These are phyloP conservation scores for Sporothrix euskadiensis DNA, from an alignment of 2,329 filamentous ascomycete species.

Conservation along the genomic window DNA sequence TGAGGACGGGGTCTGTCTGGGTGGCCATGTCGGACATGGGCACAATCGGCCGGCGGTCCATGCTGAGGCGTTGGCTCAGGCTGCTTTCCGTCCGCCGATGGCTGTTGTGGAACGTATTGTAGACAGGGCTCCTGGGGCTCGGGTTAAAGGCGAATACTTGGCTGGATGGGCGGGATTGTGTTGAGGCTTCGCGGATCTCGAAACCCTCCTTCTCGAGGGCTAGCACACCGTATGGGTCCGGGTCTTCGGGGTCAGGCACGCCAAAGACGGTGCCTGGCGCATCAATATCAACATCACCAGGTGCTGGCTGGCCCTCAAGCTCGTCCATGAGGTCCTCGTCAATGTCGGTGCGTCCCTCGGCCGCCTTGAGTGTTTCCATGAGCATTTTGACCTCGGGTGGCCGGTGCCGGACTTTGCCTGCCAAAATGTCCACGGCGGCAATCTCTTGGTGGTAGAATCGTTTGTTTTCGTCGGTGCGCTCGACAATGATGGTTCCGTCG, in stretches of 20 bases:
- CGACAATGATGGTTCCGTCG: slow-evolving; percentile 83
- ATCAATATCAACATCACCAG: slow-evolving; percentile 42
- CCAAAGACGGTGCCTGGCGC: slow-evolving; percentile 40
- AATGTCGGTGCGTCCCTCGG: slow-evolving; percentile 39
- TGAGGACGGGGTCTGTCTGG: slow-evolving; percentile 28
- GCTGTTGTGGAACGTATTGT: slow-evolving; percentile 40
- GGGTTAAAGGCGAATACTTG: slow-evolving; percentile 43
- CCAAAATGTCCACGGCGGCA: slow-evolving; percentile 50
- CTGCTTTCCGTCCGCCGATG: slow-evolving; percentile 22
- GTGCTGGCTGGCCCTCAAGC: slow-evolving; percentile 40
- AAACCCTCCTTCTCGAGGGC: slow-evolving; percentile 43
- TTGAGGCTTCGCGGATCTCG: slow-evolving; percentile 43
- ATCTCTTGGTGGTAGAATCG: slow-evolving; percentile 71
- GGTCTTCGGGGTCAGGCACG: slow-evolving; percentile 43
- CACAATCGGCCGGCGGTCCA: slow-evolving; percentile 8
- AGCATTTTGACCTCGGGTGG: slow-evolving; percentile 30
- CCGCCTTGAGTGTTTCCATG: slow-evolving; percentile 35
- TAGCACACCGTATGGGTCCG: slow-evolving; percentile 43
- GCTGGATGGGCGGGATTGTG: slow-evolving; percentile 41
- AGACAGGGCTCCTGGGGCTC: slow-evolving; percentile 41
- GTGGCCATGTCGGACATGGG: slow-evolving; percentile 18
- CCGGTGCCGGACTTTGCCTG: slow-evolving; percentile 43
- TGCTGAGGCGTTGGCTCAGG: neutral
- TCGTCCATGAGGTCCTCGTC: slow-evolving; percentile 40
- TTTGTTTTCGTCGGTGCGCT: slow-evolving; percentile 82